Conservation (phyloP, 169 alveolate genomes). For the Babesia divergens region DNA sequence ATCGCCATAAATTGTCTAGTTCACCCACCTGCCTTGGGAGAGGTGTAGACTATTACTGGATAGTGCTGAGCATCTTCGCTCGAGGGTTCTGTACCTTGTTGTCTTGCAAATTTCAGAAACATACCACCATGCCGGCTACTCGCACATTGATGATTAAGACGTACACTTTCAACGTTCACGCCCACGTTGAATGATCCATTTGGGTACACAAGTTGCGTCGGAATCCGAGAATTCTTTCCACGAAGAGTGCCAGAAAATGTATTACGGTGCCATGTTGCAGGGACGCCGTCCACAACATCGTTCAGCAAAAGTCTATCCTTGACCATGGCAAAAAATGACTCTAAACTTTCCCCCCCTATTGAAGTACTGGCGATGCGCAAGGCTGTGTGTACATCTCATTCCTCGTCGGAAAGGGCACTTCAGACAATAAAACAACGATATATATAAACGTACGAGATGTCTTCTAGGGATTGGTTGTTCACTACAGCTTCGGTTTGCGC, state of each 20-base stretch:
- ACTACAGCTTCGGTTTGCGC: neutral
- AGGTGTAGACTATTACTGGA: conserved; percentile 52
- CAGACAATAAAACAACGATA: neutral
- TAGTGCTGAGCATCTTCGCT: conserved; percentile 14
- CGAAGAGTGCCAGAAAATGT: conserved; percentile 18
- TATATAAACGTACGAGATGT: neutral
- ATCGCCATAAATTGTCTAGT: neutral
- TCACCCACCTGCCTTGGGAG: conserved; percentile 26
- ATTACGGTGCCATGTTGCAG: conserved; percentile 63
- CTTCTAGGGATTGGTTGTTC: conserved; percentile 8
- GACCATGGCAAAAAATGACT: conserved; percentile 34
- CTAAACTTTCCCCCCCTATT: too few relatives aligned
- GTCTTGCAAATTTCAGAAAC: neutral
- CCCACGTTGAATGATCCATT: conserved; percentile 60
- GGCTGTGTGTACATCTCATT: neutral
- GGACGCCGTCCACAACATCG: conserved; percentile 47
- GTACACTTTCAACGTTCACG: conserved; percentile 37
- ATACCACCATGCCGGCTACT: neutral
- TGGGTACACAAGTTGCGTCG: conserved; percentile 61
- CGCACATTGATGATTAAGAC: conserved; percentile 11
- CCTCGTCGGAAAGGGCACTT: conserved; percentile 38
- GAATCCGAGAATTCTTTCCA: conserved; percentile 1
- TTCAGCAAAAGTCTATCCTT: conserved; percentile 41
- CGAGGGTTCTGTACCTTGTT: neutral
- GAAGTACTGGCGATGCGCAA: neutral